Base-by-base conservation (phyloP, 768 basidiomycete species). In the Tylopilus subfusipes region DNA sequence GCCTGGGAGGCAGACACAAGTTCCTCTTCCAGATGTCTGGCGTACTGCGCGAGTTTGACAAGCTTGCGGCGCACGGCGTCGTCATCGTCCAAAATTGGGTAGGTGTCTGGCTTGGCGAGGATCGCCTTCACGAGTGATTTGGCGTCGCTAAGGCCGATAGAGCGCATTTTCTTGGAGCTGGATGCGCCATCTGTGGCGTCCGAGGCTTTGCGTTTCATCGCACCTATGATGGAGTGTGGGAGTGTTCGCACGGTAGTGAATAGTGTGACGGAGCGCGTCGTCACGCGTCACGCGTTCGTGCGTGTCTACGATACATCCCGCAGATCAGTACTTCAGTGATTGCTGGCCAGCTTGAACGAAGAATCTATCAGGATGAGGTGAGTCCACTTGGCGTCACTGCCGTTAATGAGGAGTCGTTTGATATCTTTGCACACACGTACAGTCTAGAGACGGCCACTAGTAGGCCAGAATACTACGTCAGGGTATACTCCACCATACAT, bases 141-240 rank as follows among this genome's bases (percentile, higher is more conserved):
- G 9, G 72, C 76, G 42, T 73, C 71, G 21, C 69, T 65, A 25
- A 69, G 62, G 33, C 53, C 19, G 4, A 22, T 5, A 24, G 22
- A 52, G 39, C 66, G 70, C 24, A 68, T 19, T 57, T 68, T 74
- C 39, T 76, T 76, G 40, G 58, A 46, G 4, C 54, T 52, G 22
- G 66, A 63, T 21, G 55, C 42, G 33, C 42, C 38, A 18, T 45
- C 30, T 2, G 2, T 21, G 4, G 70, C 59, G 52, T 72, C 68
- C 21, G 64, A 27, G 24, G 48, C 64, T 60, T 73, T 75, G 55
- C 78, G 75, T 60, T 80, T 80, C 31, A 58, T 54, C 29, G 50
- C 49, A 2, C 44, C 49, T 56, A 63, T 68, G 30, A 22, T 25
- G n/a, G 5, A 27, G 40, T n/a, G 33, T 31, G 36, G 18, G 33